Base-by-base conservation (phyloP, 495 filamentous ascomycete genomes). In the Astrocystis sublimbata region DNA sequence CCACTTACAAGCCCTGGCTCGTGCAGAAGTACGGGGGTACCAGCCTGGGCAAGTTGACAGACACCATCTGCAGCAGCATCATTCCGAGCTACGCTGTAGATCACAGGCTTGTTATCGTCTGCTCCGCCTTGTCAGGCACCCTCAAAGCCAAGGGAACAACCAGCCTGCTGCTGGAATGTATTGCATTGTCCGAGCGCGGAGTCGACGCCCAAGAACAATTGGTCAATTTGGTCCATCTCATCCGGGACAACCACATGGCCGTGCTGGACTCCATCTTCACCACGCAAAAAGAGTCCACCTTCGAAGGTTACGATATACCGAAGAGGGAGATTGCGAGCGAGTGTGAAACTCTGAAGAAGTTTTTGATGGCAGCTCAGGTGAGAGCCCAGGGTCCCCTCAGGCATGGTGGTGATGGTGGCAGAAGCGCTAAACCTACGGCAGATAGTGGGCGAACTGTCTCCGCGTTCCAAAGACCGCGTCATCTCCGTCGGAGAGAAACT, bases 1-100 rank as follows among this genome's bases (percentile, higher is more conserved):
- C 49, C 42, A 41, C 28, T 35, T 42, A 45, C 35, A 73, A 70
- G 58, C 71, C 72, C 7, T 78, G 76, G 76, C 66, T 78, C 41
- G 74, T 78, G 17, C 76, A 78, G 57, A 78, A 78, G 67, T 78
- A 78, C 52, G 76, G 76, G 6, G 76, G 76, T 0, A 78, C 76
- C 21, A 74, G 72, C 60, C 13, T 78, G 4, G 76, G 76, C 33
- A 78, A 78, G 59, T 56, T 77, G 28, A 63, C 75, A 1, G 60
- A 71, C 28, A 68, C 66, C 21, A 78, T 78, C 24, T 75, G 74
- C 35, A 62, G 68, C 45, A 65, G 33, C 21, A 76, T 76, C 31
- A 72, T 78, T 17, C 76, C 76, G 3, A 60, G 68, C n/a, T 74
- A 76, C 46, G 50, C 66, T 23, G 17, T 60, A 23, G 51, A 50